phyloP scores from a whole-genome alignment of 345 rosid genomes.

The Aquilaria yunnanensis region DNA sequence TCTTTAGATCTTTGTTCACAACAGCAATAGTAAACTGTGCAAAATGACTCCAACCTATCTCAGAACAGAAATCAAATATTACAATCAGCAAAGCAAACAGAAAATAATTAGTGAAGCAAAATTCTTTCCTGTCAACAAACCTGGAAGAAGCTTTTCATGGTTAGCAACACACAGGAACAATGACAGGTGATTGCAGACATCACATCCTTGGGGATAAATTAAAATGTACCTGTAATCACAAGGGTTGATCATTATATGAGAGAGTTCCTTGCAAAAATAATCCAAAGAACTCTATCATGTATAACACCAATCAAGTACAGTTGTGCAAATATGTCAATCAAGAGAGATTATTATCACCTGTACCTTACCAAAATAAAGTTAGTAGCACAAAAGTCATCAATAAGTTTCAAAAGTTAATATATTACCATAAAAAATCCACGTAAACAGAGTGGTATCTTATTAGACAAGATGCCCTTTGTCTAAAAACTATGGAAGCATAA shows the following conservation, averaged over 20 bases:
- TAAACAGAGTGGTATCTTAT: no score
- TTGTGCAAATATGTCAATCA: no score
- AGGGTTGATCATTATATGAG: background rate
- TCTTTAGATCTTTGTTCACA: constrained; percentile 79
- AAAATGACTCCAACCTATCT: constrained; percentile 93
- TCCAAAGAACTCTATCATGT: no score
- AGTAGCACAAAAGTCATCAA: no score
- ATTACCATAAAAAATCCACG: no score
- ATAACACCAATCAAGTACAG: no score
- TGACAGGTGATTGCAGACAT: constrained; percentile 87
- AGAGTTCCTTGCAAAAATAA: no score
- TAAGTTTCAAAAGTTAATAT: no score
- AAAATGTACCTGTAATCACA: constrained; percentile 65
- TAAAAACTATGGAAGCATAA: no score
- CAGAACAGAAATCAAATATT: constrained; percentile 9
- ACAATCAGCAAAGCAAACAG: constrained; percentile 3
- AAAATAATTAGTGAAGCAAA: background rate
- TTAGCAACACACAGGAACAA: constrained; percentile 88
- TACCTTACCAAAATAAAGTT: no score
- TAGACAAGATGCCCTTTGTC: no score
- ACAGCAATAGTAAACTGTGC: constrained; percentile 96
- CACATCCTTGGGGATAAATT: constrained; percentile 90
- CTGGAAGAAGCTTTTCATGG: constrained; percentile 94
- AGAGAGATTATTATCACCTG: no score
- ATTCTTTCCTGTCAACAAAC: constrained; percentile 27